These are phyloP conservation scores for Escovopsis weberi DNA, from an alignment of 2,329 filamentous ascomycete species.

Conservation along the genomic window DNA sequence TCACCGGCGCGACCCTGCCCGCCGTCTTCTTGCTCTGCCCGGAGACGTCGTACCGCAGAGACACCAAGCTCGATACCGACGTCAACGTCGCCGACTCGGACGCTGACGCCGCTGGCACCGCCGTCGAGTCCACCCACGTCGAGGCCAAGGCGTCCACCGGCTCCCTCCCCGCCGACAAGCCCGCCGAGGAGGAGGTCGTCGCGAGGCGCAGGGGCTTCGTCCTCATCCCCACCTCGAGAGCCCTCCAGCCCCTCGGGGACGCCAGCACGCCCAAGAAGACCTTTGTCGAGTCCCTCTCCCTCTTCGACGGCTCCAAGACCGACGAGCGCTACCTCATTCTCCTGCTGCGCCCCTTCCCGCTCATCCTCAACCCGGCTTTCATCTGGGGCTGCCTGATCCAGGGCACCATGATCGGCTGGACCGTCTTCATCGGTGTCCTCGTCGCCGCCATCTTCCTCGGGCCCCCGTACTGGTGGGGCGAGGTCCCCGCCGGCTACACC, in stretches of 20 bases:
- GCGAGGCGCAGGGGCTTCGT: constrained; percentile 12
- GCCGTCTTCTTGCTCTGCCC: constrained; percentile 66
- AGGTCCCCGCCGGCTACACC: constrained; percentile 71
- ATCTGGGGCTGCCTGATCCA: constrained; percentile 69
- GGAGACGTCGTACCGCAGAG: constrained; percentile 65
- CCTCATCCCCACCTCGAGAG: constrained; percentile 17
- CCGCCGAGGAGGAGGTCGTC: neutral
- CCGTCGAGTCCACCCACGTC: too few species aligned
- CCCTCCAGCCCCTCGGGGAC: constrained; percentile 21
- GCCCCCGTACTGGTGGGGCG: constrained; percentile 66
- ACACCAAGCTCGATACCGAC: constrained; percentile 55
- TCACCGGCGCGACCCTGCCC: constrained; percentile 55
- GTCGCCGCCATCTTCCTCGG: constrained; percentile 71
- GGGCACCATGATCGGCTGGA: constrained; percentile 88
- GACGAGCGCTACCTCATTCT: constrained; percentile 56
- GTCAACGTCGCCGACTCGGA: constrained; percentile 24
- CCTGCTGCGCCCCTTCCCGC: constrained; percentile 59
- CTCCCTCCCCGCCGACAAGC: constrained; percentile 2
- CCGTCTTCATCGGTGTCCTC: constrained; percentile 78
- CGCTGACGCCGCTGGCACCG: constrained; percentile 3
- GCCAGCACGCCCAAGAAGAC: constrained; percentile 35
- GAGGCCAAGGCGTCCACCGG: neutral
- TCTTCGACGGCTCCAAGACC: constrained; percentile 73
- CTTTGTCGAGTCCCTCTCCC: constrained; percentile 44
- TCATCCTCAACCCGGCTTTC: constrained; percentile 75